These are phyloP conservation scores for Arthrinium phaeospermum DNA, from an alignment of 2,329 filamentous ascomycete species.

Conservation along the genomic window DNA sequence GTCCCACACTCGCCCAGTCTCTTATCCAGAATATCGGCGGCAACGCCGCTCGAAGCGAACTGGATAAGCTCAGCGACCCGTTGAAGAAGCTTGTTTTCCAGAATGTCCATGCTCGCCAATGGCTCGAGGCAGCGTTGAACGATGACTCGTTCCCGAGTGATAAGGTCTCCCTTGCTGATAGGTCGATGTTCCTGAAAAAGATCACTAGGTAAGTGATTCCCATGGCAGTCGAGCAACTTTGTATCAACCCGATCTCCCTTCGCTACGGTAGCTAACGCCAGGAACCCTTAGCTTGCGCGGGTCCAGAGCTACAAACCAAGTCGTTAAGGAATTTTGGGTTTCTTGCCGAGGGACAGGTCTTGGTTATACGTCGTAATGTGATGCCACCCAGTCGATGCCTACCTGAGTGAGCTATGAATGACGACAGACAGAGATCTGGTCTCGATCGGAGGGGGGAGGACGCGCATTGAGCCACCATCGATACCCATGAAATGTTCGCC, in stretches of 20 bases:
- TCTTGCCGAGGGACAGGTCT: conserved; percentile 66
- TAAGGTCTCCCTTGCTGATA: conserved; percentile 65
- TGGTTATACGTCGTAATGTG: conserved; percentile 60
- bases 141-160: conserved; percentile 62
- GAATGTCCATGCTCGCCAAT: conserved; percentile 60
- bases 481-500: not conserved
- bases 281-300: conserved; percentile 61
- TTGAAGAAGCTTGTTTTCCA: conserved; percentile 70
- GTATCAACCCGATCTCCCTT: not conserved
- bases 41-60: conserved; percentile 71
- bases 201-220: conserved; percentile 60
- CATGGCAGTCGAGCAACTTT: not conserved
- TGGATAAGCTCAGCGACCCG: conserved; percentile 73
- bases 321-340: conserved; percentile 77
- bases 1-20: conserved; percentile 63
- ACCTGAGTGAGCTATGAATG: not conserved
- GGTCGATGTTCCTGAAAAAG: conserved; percentile 68
- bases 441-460: not conserved
- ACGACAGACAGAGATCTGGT: not conserved
- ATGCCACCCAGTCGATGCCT: not conserved
- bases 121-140: conserved; percentile 67
- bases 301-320: conserved; percentile 65
- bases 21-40: conserved; percentile 72
- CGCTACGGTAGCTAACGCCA: not conserved
- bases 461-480: not conserved